Percentiles rank a stretch among this genome's conserved stretches.
These are phyloP conservation scores for Penicillium mononematosum DNA, from an alignment of 495 filamentous ascomycete genomes.

Conservation along the genomic window DNA sequence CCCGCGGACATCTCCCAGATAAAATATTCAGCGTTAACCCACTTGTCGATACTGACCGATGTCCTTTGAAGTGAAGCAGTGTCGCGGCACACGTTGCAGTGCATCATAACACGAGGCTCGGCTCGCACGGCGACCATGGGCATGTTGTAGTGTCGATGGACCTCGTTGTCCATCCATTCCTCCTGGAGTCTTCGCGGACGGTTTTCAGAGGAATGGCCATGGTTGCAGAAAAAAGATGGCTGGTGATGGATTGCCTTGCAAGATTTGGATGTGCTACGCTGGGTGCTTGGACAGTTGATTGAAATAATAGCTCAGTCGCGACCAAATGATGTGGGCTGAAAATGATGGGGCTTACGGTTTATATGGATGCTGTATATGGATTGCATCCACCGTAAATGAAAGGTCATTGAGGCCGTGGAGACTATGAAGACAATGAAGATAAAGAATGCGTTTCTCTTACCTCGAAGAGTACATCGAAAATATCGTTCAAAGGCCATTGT, in stretches of 20 bases:
- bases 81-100: slow-evolving; percentile 3
- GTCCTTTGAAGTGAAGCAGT: not conserved
- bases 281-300: not conserved
- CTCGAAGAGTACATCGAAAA: not conserved
- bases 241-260: not conserved
- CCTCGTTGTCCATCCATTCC: slow-evolving; percentile 1
- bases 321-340: not conserved
- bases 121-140: not conserved
- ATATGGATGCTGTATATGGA: not conserved
- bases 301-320: not conserved
- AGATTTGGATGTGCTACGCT: not conserved
- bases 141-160: slow-evolving; percentile 5
- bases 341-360: not conserved
- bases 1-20: slow-evolving; percentile 10
- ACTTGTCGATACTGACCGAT: slow-evolving; percentile 1
- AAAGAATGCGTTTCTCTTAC: not conserved
- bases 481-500: not conserved
- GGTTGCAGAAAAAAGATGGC: not conserved
- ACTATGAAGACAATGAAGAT: not conserved
- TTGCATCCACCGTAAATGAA: not conserved
- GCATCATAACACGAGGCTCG: not conserved
- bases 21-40: slow-evolving; percentile 7
- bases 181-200: not conserved
- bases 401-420: not conserved
- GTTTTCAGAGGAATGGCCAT: not conserved